Evolutionary conservation across 176 grass and related monocot species (phyloP).

Genomic region (Oryza glumipatula): DNA sequence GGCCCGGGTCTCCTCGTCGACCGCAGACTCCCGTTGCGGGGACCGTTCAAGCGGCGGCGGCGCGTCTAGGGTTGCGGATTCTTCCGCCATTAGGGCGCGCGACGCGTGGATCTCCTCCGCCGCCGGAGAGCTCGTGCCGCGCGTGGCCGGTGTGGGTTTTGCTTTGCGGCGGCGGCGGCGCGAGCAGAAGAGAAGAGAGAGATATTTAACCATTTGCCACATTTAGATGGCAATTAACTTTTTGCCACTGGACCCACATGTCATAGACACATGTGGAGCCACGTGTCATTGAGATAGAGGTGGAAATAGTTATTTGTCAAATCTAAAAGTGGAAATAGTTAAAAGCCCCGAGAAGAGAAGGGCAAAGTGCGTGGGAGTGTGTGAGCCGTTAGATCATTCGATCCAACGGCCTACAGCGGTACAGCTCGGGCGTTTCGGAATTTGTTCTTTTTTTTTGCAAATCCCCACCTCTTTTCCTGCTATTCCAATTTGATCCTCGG

Average conservation of each 20-base stretch:
- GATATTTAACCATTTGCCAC: no score
- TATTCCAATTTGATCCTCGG: no score
- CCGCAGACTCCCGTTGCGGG: background rate
- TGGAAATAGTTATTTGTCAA: no score
- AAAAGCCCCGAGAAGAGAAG: background rate
- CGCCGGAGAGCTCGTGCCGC: background rate
- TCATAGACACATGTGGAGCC: no score
- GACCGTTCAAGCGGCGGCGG: background rate
- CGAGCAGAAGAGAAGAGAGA: background rate
- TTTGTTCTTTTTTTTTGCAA: no score
- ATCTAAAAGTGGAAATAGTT: no score
- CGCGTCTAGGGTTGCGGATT: background rate
- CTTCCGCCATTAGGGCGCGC: constrained; percentile 24
- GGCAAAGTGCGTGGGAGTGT: background rate
- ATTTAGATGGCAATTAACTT: no score
- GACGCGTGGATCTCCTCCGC: background rate
- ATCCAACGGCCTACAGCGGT: background rate
- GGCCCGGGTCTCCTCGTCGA: constrained; percentile 53
- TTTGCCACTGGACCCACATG: no score
- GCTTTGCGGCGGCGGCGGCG: constrained; percentile 11
- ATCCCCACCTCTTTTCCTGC: no score
- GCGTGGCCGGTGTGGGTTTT: background rate
- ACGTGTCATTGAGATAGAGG: no score
- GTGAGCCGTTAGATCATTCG: background rate
- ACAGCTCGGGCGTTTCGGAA: background rate